Base-by-base conservation (phyloP, 2,329 filamentous ascomycete species). In the Kalaharituber pfeilii region DNA sequence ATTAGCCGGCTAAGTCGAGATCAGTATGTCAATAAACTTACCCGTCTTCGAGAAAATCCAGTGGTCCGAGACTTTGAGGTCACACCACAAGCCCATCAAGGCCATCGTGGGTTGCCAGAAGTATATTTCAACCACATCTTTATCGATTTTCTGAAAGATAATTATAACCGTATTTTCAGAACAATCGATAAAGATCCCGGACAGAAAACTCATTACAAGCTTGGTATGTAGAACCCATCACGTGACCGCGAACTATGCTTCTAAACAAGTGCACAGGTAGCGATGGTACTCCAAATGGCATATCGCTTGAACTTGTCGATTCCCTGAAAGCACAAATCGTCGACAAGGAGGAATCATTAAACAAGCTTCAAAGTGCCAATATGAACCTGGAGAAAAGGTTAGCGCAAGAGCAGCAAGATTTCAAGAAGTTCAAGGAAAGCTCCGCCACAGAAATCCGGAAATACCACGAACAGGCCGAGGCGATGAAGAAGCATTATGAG, bases 111-210 rank as follows among this genome's bases (percentile, higher is more conserved):
- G 61, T 67, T 88, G 6, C 84, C 87, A 0, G 81, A 88, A 51
- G 84, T 94, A 0, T 93, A 80, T 66, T 91, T 96, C 59, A 87
- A 94, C 62, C 75, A 78, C 49, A 78, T 78, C 0, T 96, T 95
- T 67, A 80, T 98, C 53, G 85, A 95, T 57, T 94, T 96, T 64
- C 78, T 95, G 63, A 95, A 95, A 65, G 88, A 96, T 64, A 94
- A 94, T 65, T 96, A 93, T 66, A 89, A 84, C 63, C 82, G 88
- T 7, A 71, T 95, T 55, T 72, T 82, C 36, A 79, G 86, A 58
- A 84, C 86, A 13, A 85, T 98, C 62, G 91, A 98, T 68, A 81
- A 89, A 57, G 86, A 94, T 58, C 91, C 91, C 0, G 86, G 82
- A 1, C 73, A 93, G 57, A 91, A 98, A 66, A 81, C 93, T 25